A percentile compares a stretch with the other conserved stretches of the same genome.
phyloP scores from a whole-genome alignment of 2,329 filamentous ascomycete species.

The Venturia effusa region DNA sequence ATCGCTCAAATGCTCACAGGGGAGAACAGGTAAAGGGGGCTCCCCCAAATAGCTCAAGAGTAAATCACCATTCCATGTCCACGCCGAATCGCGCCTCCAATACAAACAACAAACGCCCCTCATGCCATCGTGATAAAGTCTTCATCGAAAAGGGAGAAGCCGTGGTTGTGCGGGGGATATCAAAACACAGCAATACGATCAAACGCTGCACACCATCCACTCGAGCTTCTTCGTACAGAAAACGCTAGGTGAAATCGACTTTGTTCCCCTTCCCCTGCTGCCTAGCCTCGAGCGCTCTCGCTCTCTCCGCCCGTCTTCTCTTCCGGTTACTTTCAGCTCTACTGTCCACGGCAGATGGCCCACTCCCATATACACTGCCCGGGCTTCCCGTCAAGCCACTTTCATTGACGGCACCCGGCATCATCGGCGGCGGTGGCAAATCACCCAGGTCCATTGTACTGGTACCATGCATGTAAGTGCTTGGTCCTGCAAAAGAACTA shows the following conservation, averaged over 20 bases:
- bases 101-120: neutral
- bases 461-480: neutral
- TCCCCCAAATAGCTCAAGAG: neutral
- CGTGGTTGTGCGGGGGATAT: neutral
- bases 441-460: constrained; percentile 7
- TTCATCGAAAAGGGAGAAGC: neutral
- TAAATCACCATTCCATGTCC: neutral
- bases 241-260: neutral
- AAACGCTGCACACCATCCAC: neutral
- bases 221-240: neutral
- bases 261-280: constrained; percentile 2
- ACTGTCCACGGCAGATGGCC: constrained; percentile 28
- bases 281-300: constrained; percentile 16
- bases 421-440: constrained; percentile 25
- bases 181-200: neutral
- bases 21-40: too few relatives aligned
- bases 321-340: constrained; percentile 29
- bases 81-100: neutral
- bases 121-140: neutral
- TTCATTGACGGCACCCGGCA: constrained; percentile 18
- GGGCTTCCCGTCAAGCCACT: constrained; percentile 21
- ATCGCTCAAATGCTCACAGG: too few relatives aligned
- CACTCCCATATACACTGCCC: constrained; percentile 18
- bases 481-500: constrained; percentile 3
- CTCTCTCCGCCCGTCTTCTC: constrained; percentile 27